Conservation (phyloP, 106 monocot species). For the Phalaenopsis equestris region DNA sequence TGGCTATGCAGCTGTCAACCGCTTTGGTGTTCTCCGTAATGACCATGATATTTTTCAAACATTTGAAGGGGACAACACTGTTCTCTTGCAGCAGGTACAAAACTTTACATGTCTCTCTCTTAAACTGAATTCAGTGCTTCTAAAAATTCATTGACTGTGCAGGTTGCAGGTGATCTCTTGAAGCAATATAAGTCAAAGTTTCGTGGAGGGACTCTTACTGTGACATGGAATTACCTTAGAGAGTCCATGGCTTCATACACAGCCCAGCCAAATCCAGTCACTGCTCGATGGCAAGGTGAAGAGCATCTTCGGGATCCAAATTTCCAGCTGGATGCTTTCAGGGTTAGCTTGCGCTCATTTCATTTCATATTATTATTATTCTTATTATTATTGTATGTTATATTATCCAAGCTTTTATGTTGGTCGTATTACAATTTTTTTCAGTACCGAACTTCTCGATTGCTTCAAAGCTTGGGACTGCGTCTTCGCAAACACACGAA, state of each 20-base stretch:
- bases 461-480: slow-evolving; percentile 73
- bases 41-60: slow-evolving; percentile 99
- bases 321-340: slow-evolving; percentile 95
- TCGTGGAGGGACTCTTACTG: slow-evolving; percentile 64
- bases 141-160: slow-evolving; percentile 8
- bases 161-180: slow-evolving; percentile 88
- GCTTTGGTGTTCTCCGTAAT: slow-evolving; percentile 72
- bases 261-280: slow-evolving; percentile 85
- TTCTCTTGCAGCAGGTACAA: slow-evolving; percentile 87
- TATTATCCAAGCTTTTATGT: background rate
- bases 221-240: slow-evolving; percentile 89
- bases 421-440: background rate
- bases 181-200: slow-evolving; percentile 94
- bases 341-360: slow-evolving; percentile 33
- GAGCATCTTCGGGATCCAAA: slow-evolving; percentile 85
- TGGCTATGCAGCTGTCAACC: slow-evolving; percentile 97
- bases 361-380: background rate
- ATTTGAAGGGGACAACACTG: slow-evolving; percentile 98
- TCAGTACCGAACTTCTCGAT: slow-evolving; percentile 84
- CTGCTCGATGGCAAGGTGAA: slow-evolving; percentile 80
- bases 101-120: background rate
- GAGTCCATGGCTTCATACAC: slow-evolving; percentile 79
- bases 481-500: slow-evolving; percentile 73
- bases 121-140: background rate
- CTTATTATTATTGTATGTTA: background rate